A percentile compares a stretch with the other conserved stretches of the same genome.
These are phyloP conservation scores for Aspergillus ochraceus DNA, from an alignment of 2,329 filamentous ascomycete species.

Conservation along the genomic window DNA sequence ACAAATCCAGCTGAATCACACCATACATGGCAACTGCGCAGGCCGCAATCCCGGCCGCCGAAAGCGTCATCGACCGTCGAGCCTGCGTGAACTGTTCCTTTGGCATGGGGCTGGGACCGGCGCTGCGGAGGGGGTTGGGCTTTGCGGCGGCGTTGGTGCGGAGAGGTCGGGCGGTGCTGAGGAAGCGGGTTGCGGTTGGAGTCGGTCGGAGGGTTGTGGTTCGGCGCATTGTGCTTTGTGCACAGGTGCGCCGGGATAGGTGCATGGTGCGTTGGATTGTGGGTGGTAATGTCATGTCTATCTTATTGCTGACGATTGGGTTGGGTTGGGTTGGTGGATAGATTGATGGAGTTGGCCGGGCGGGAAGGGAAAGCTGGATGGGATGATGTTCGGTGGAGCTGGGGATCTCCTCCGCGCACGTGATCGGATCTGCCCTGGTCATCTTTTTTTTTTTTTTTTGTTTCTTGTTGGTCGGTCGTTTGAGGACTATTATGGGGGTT, in stretches of 20 bases:
- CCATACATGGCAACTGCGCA: constrained; percentile 44
- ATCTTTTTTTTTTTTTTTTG: background rate
- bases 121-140: constrained; percentile 32
- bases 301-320: background rate
- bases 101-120: constrained; percentile 12
- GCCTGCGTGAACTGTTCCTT: constrained; percentile 28
- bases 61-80: constrained; percentile 33
- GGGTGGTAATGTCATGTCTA: constrained; percentile 13
- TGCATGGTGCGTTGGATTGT: constrained; percentile 11
- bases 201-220: constrained; percentile 1
- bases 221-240: constrained; percentile 23
- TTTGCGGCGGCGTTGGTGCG: constrained; percentile 15
- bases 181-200: constrained; percentile 16
- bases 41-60: constrained; percentile 38
- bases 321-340: background rate
- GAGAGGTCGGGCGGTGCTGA: constrained; percentile 30
- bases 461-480: too few relatives aligned
- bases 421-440: constrained; percentile 10
- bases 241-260: constrained; percentile 26
- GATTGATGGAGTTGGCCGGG: background rate
- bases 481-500: too few relatives aligned
- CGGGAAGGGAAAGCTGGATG: background rate
- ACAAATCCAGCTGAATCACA: constrained; percentile 39
- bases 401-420: constrained; percentile 4
- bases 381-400: constrained; percentile 1